Percentiles rank a stretch among this genome's conserved stretches.
Conservation (phyloP, 1,284 basidiomycete genomes). For the Boletus sp. region DNA sequence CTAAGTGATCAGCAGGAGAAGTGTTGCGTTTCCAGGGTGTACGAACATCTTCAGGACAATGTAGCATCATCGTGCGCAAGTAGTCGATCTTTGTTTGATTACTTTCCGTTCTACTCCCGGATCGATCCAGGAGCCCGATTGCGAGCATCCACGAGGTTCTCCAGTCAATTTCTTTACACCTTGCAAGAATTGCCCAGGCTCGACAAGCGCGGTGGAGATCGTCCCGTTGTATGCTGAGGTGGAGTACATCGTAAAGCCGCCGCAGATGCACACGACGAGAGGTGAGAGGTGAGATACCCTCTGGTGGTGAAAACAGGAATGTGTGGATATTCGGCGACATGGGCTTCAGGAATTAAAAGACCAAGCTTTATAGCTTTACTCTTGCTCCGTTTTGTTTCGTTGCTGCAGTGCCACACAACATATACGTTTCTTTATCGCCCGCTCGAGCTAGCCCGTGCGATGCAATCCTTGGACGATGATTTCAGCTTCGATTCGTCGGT, state of each 20-base stretch:
- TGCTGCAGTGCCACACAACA: too few species aligned
- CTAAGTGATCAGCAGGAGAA: constrained; percentile 15
- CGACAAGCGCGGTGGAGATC: constrained; percentile 65
- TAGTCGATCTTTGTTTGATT: constrained; percentile 50
- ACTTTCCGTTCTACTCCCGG: constrained; percentile 30
- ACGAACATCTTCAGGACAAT: constrained; percentile 59
- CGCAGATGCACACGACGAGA: constrained; percentile 67
- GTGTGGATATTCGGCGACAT: constrained; percentile 31
- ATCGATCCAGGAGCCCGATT: constrained; percentile 49
- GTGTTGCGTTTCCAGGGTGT: neutral
- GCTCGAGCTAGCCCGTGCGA: constrained; percentile 7
- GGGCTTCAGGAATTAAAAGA: neutral
- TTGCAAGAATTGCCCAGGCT: constrained; percentile 78
- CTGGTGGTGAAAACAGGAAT: constrained; percentile 56
- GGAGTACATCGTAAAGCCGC: constrained; percentile 69
- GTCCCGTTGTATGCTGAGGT: constrained; percentile 66
- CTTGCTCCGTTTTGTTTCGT: too few species aligned
- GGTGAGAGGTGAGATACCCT: constrained; percentile 43
- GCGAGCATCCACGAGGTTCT: constrained; percentile 71
- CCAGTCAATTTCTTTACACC: constrained; percentile 83
- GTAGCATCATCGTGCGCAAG: constrained; percentile 65
- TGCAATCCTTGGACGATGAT: constrained; percentile 62
- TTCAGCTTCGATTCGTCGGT: constrained; percentile 66
- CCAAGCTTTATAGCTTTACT: too few species aligned
- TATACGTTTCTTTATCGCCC: too few species aligned